phyloP scores from a whole-genome alignment of 2,329 filamentous ascomycete genomes.

The Catunica adiposa region DNA sequence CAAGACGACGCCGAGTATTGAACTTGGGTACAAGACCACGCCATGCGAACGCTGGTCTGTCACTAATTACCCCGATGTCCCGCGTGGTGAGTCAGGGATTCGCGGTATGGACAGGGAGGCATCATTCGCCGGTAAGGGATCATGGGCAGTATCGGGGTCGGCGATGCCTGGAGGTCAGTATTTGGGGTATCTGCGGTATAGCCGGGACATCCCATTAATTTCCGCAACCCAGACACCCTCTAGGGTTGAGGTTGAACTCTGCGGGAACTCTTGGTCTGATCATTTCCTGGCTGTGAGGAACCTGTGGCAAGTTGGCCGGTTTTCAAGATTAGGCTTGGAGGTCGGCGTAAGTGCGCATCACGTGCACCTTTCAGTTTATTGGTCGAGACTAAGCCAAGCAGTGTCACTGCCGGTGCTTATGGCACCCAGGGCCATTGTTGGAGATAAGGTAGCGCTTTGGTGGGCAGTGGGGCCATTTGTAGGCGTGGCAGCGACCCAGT shows the following conservation, averaged over 20 bases:
- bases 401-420: slow-evolving; percentile 10
- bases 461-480: slow-evolving; percentile 25
- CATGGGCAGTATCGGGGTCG: slow-evolving; percentile 27
- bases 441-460: slow-evolving; percentile 23
- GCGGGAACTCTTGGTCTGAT: slow-evolving; percentile 22
- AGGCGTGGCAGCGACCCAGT: slow-evolving; percentile 22
- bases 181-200: slow-evolving; percentile 25
- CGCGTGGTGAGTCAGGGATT: slow-evolving; percentile 22
- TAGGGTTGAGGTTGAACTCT: slow-evolving; percentile 29
- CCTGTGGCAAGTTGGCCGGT: slow-evolving; percentile 26
- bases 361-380: slow-evolving; percentile 31
- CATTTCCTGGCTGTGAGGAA: slow-evolving; percentile 27
- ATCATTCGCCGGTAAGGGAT: slow-evolving; percentile 17
- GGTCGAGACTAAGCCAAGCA: slow-evolving; percentile 28
- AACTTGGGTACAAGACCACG: slow-evolving; percentile 26
- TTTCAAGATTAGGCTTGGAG: slow-evolving; percentile 29
- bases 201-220: slow-evolving; percentile 21
- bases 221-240: slow-evolving; percentile 18
- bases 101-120: slow-evolving; percentile 24
- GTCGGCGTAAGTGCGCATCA: slow-evolving; percentile 26
- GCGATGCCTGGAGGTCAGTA: slow-evolving; percentile 17
- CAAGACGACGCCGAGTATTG: slow-evolving; percentile 23
- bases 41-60: slow-evolving; percentile 21
- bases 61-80: slow-evolving; percentile 20
- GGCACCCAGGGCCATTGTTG: slow-evolving; percentile 18